A percentile compares a stretch with the other conserved stretches of the same genome.
Evolutionary conservation across 495 filamentous ascomycete species (phyloP).

Genomic region (Neurospora terricola): DNA sequence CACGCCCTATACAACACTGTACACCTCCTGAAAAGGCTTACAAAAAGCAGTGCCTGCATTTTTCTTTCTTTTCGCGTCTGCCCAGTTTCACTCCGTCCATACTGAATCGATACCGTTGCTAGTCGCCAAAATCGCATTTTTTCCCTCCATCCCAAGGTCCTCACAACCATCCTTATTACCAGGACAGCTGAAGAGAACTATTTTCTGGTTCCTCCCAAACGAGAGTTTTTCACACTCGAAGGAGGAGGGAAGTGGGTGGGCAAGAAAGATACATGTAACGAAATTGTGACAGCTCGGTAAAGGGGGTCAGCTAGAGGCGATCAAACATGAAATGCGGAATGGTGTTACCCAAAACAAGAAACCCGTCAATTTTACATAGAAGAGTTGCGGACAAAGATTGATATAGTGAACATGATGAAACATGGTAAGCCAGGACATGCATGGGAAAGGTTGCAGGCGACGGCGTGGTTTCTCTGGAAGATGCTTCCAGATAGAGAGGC

Average conservation of each 20-base stretch:
- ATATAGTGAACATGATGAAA: not conserved
- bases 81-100: not conserved
- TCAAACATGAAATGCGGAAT: not conserved
- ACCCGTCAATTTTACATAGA: not conserved
- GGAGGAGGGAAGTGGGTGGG: not conserved
- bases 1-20: not conserved
- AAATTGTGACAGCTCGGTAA: not conserved
- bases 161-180: not conserved
- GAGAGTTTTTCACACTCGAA: not conserved
- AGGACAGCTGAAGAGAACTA: not conserved
- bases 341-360: not conserved
- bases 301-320: not conserved
- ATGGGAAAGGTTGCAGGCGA: conserved; percentile 5
- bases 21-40: not conserved
- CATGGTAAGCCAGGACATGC: not conserved
- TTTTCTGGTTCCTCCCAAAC: not conserved
- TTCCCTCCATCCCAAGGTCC: not conserved
- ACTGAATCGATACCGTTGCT: not conserved
- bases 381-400: not conserved
- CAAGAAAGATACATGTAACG: not conserved
- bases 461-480: not conserved
- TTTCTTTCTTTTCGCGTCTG: not conserved
- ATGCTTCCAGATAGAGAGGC: conserved; percentile 2
- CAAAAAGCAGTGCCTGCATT: not conserved
- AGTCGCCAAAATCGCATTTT: not conserved